These are phyloP conservation scores for Phycomyces nitens DNA, from an alignment of 192 early-diverging fungal genomes.

Conservation along the genomic window DNA sequence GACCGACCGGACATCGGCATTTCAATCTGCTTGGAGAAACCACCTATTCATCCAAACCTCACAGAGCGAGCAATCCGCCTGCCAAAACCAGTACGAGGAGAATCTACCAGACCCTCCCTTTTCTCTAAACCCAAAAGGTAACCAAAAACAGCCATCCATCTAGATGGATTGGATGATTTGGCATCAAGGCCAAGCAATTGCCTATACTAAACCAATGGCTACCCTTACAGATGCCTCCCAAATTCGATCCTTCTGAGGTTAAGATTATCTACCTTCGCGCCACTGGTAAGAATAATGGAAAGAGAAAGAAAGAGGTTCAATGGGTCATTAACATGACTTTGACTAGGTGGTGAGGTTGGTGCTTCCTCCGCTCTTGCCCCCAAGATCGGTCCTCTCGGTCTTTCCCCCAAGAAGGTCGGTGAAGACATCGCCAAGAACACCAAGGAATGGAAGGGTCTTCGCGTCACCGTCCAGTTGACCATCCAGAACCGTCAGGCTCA, in stretches of 20 bases:
- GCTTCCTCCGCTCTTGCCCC: constrained; percentile 86
- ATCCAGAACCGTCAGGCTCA: constrained; percentile 99
- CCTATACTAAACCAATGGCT: too few relatives aligned
- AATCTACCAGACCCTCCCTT: too few relatives aligned
- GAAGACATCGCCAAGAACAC: constrained; percentile 99
- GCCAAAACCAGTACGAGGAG: too few relatives aligned
- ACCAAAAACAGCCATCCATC: too few relatives aligned
- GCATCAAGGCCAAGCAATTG: too few relatives aligned
- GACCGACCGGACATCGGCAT: too few relatives aligned
- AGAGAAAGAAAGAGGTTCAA: too few relatives aligned
- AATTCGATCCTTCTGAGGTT: constrained; percentile 81
- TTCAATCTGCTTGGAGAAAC: too few relatives aligned
- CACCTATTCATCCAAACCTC: too few relatives aligned
- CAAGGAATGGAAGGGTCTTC: constrained; percentile 97
- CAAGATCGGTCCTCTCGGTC: constrained; percentile 99
- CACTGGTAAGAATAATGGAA: constrained; percentile 48
- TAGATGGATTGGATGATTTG: too few relatives aligned
- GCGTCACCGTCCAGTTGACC: constrained; percentile 95
- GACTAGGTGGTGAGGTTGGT: constrained; percentile 58
- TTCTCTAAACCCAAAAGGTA: too few relatives aligned
- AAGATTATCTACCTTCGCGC: constrained; percentile 88
- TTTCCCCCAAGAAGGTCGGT: constrained; percentile 99
- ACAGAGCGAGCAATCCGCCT: too few relatives aligned
- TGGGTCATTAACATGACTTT: not conserved
- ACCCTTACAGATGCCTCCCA: constrained; percentile 56